Base-by-base conservation (phyloP, 768 basidiomycete species). In the Tulasnella sp. region DNA sequence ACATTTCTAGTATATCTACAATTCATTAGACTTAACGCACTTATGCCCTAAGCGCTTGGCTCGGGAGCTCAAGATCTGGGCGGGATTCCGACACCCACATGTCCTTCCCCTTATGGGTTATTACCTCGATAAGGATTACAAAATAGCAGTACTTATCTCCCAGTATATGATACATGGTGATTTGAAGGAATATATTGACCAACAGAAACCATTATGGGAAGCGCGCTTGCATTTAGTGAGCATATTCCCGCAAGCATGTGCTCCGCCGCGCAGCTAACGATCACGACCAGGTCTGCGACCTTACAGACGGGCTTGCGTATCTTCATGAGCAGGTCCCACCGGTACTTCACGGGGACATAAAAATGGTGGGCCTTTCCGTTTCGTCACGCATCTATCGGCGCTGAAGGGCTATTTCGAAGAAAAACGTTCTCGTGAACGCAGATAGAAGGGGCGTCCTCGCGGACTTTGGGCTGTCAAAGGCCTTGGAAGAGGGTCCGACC, bases 41-140 rank as follows among this genome's bases (percentile, higher is more conserved):
- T n/a, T n/a, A n/a, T n/a, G n/a, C n/a, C n/a, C n/a, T n/a, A n/a
- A n/a, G 71, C 39, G 39, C n/a, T 72, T 72, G 11, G 71, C 71
- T 23, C 71, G 71, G 5, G 71, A 72, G 37, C n/a, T 46, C 32
- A 72, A 46, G 18, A 40, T 72, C n/a, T 72, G 71, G 71, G 71
- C 71, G 7, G 71, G 44, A n/a, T n/a, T 72, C 13, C n/a, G 44
- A 9, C 71, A 72, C 13, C 71, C 71, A 0, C 37, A 72, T 32
- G 26, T 72, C 37, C 39, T 72, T 20, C 71, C 71, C 10, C 44
- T 72, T 1, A 40, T 72, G 4, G 71, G 39, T 0, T 72, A 40
- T 39, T 46, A 72, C 37, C 71, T 72, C 3, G 71, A 72, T 26
- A n/a, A 29, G 11, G 44, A 40, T 9, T 46, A 40, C 37, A 46